Conservation (phyloP, 345 rosid genomes). For the Brassica nigra region DNA sequence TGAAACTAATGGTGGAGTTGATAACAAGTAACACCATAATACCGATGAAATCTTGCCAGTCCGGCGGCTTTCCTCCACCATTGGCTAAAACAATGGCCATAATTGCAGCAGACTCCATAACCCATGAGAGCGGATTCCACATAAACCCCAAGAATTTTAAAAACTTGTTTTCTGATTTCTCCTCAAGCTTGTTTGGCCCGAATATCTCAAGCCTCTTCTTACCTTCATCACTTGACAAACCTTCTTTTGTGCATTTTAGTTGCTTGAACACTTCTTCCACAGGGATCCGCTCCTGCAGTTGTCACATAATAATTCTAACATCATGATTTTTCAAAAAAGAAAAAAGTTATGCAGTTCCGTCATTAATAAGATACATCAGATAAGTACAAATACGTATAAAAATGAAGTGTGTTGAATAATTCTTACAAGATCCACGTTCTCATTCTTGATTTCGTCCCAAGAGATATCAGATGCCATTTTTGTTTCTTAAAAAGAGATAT, state of each 20-base stretch:
- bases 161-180: slow-evolving; percentile 72
- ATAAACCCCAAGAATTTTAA: slow-evolving; percentile 88
- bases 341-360: too few species aligned
- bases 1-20: slow-evolving; percentile 92
- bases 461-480: slow-evolving; percentile 56
- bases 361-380: background rate
- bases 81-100: slow-evolving; percentile 94
- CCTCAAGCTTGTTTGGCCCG: slow-evolving; percentile 86
- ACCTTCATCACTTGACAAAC: slow-evolving; percentile 68
- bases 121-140: slow-evolving; percentile 99
- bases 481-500: background rate
- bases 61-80: slow-evolving; percentile 90
- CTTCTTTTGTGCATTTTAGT: slow-evolving; percentile 70
- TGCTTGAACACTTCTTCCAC: slow-evolving; percentile 77
- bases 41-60: slow-evolving; percentile 94
- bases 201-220: slow-evolving; percentile 72
- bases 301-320: background rate
- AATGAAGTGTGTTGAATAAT: background rate
- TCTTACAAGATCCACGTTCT: slow-evolving; percentile 80
- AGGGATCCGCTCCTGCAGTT: slow-evolving; percentile 66
- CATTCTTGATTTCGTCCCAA: slow-evolving; percentile 79
- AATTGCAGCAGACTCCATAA: slow-evolving; percentile 89
- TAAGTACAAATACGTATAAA: background rate
- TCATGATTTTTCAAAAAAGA: background rate
- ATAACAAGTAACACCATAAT: slow-evolving; percentile 67